Evolutionary conservation across 306 rosid genomes (phyloP), one percentile per base, ranked within the genome.

Genomic region (Prunus mongolica): DNA sequence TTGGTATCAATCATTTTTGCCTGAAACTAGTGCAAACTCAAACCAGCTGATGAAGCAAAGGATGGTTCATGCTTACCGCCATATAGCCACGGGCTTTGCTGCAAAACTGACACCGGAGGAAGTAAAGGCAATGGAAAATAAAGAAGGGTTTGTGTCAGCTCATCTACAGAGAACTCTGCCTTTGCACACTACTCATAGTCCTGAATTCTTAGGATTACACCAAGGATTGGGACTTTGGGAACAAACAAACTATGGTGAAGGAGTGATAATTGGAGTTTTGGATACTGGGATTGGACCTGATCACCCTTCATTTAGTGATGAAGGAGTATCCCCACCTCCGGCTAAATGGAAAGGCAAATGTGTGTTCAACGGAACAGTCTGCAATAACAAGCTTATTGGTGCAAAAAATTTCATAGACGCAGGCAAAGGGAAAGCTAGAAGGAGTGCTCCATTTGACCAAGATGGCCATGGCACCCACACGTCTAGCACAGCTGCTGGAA

Each of bases 301-400:
- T 27, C 93, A 89, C 78, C 97, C 97, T 30, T 91, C 92, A 22
- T 91, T 91, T 62, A 66, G n/a, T 6, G 91, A 83, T 28, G 88
- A 32, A 13, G 89, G 92, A 76, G 79, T 91, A 38, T 76, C 85
- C 2, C 87, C 89, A 1, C 94, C 97, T 0, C 97, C 94, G 7
- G 64, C 85, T 8, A 89, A 82, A 80, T 91, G 97, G 97, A 91
- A 86, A 68, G 97, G 97, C 27, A 81, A 72, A 41, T 91, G 97
- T 2, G 86, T 87, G 45, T 76, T 86, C 46, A 74, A 80, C 49
- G 86, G 3, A 38, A 71, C 87, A 15, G 71, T 73, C 4, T 89
- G 96, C 58, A 91, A 91, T 82, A 89, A 87, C 65, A 91, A 86
- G 77, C 72, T 89, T 58, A 91, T 91, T 65, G 93, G 96, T 34